Conservation (phyloP, 73 alveolate species). For the Breviolum minutum region DNA sequence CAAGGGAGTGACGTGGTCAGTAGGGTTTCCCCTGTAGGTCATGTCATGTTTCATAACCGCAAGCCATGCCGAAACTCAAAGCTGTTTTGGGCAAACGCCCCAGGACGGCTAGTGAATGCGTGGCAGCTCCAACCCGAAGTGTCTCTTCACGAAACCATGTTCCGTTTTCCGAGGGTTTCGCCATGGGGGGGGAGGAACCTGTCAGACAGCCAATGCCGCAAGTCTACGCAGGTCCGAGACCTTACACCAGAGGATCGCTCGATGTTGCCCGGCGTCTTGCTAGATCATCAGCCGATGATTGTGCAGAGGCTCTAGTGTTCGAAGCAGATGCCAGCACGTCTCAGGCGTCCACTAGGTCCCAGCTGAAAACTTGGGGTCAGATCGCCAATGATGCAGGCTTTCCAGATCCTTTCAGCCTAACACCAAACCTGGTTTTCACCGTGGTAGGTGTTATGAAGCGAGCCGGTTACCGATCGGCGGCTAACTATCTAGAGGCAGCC, state of each 20-base stretch:
- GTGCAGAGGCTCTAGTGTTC: not conserved
- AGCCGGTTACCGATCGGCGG: slow-evolving; percentile 25
- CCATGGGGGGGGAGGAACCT: not conserved
- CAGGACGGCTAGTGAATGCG: too few species aligned
- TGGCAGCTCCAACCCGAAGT: not conserved
- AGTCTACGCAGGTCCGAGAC: not conserved
- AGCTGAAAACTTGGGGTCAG: not conserved
- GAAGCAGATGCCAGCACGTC: not conserved
- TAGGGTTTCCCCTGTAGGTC: not conserved
- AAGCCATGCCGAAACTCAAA: not conserved
- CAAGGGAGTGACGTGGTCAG: not conserved
- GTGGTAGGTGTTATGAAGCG: slow-evolving; percentile 21
- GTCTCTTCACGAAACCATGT: too few species aligned
- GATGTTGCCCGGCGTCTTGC: not conserved
- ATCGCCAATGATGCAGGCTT: not conserved
- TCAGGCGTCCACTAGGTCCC: not conserved
- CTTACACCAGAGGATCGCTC: not conserved
- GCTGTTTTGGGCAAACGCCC: not conserved
- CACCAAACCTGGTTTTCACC: not conserved
- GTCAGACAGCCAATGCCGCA: not conserved
- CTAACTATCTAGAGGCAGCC: not conserved
- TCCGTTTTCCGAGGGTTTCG: not conserved
- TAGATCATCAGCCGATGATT: not conserved
- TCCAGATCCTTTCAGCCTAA: not conserved
- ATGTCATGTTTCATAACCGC: not conserved